Conservation (phyloP, 2,329 filamentous ascomycete species). For the Aureobasidium sp. region DNA sequence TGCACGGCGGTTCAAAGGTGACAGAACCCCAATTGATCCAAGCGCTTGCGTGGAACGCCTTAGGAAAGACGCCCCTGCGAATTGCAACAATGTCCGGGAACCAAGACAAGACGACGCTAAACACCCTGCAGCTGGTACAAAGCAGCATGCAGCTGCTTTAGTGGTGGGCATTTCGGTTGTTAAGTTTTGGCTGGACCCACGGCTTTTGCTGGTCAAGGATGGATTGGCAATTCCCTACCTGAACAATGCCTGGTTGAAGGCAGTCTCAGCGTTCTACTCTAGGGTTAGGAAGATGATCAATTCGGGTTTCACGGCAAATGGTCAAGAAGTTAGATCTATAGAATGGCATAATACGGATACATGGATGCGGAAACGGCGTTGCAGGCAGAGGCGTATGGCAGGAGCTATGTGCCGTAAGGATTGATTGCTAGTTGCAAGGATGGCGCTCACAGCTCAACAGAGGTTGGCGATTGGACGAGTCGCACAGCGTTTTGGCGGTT, state of each 20-base stretch:
- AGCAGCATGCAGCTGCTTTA: constrained; percentile 11
- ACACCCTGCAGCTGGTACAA: constrained; percentile 12
- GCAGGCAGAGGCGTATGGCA: neutral
- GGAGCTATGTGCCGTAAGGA: constrained; percentile 6
- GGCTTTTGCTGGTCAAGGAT: neutral
- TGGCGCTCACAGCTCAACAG: neutral
- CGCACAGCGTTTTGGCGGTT: constrained; percentile 10
- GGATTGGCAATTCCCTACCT: neutral
- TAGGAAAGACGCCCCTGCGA: constrained; percentile 1
- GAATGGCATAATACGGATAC: neutral
- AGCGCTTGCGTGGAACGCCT: constrained; percentile 15
- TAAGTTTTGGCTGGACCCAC: constrained; percentile 8
- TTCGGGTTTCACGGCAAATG: constrained; percentile 7
- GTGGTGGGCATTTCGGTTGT: constrained; percentile 11
- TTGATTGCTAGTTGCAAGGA: constrained; percentile 12
- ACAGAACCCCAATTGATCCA: constrained; percentile 7
- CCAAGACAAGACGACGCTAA: constrained; percentile 9
- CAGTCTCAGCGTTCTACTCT: neutral
- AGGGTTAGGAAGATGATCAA: neutral
- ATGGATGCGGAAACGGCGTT: constrained; percentile 4
- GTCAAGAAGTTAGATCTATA: neutral
- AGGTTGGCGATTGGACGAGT: neutral
- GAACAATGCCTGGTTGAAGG: neutral
- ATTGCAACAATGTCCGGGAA: constrained; percentile 7
- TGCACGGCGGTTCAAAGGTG: neutral